These are phyloP conservation scores for Podospora australis DNA, from an alignment of 495 filamentous ascomycete species.

Conservation along the genomic window DNA sequence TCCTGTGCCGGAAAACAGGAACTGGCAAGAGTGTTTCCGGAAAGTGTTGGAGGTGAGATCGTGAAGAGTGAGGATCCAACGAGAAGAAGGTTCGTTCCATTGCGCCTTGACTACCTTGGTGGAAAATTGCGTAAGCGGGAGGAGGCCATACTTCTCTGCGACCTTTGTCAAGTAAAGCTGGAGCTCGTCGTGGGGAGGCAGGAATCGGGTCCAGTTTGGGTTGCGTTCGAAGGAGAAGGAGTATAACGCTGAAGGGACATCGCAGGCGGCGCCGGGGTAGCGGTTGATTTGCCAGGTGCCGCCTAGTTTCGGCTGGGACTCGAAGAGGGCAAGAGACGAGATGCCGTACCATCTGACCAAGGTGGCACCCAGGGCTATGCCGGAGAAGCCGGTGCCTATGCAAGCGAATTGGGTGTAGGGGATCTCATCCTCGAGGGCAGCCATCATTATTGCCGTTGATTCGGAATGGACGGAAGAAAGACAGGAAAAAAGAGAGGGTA, in stretches of 20 bases:
- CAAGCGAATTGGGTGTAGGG: conserved; percentile 35
- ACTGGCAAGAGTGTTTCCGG: conserved; percentile 23
- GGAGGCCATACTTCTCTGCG: conserved; percentile 51
- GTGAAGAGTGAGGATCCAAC: conserved; percentile 21
- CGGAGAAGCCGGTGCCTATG: conserved; percentile 60
- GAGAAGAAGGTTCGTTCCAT: conserved; percentile 49
- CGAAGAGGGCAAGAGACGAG: conserved; percentile 58
- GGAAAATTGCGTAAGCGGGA: conserved; percentile 54
- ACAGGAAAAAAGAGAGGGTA: neutral
- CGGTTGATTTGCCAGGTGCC: conserved; percentile 65
- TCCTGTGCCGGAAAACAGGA: conserved; percentile 48
- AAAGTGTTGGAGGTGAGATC: neutral
- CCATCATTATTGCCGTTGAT: neutral
- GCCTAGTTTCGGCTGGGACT: conserved; percentile 53
- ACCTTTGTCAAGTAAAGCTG: conserved; percentile 53
- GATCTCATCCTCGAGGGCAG: neutral
- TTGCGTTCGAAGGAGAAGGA: conserved; percentile 58
- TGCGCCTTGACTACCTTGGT: conserved; percentile 50
- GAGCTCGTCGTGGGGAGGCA: conserved; percentile 52
- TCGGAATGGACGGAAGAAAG: neutral
- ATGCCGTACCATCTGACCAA: conserved; percentile 54
- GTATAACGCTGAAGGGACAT: conserved; percentile 44
- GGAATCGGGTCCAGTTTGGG: conserved; percentile 48
- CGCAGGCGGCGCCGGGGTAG: conserved; percentile 53
- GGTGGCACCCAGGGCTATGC: conserved; percentile 58